Conservation (phyloP, 2,329 filamentous ascomycete species). For the Diaporthe australafricana region DNA sequence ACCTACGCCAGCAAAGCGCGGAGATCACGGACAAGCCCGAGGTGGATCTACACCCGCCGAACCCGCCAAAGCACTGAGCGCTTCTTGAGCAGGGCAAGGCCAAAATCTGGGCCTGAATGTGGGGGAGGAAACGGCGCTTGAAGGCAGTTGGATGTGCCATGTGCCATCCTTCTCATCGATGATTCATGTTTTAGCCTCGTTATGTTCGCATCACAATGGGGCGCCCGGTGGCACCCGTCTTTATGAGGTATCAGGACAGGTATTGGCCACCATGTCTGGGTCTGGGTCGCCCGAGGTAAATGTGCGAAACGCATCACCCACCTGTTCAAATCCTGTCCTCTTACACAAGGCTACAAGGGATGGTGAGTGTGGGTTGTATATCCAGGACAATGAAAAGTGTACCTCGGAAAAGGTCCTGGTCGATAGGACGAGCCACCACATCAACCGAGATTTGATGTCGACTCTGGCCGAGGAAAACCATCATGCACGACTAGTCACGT, state of each 20-base stretch:
- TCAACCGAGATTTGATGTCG: conserved; percentile 26
- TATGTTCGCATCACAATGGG: neutral
- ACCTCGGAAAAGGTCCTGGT: conserved; percentile 25
- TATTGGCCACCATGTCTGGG: neutral
- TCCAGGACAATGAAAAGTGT: conserved; percentile 14
- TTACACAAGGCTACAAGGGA: neutral
- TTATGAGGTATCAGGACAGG: neutral
- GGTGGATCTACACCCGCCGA: conserved; percentile 18
- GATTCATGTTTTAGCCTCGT: neutral
- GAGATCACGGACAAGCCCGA: conserved; percentile 27
- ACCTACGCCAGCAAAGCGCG: conserved; percentile 26
- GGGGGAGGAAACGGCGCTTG: neutral
- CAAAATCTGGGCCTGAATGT: conserved; percentile 4
- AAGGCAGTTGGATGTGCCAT: neutral
- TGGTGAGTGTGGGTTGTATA: neutral
- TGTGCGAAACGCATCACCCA: neutral
- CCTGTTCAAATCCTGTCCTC: neutral
- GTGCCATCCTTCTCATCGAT: neutral
- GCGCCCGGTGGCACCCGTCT: neutral
- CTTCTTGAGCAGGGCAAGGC: conserved; percentile 10
- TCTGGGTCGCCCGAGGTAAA: neutral
- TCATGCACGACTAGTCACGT: conserved; percentile 20
- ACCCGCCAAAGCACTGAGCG: conserved; percentile 20
- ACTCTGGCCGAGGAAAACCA: neutral
- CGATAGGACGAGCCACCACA: neutral